phyloP scores from a whole-genome alignment of 169 alveolate genomes.

The Plasmodium vivax region DNA sequence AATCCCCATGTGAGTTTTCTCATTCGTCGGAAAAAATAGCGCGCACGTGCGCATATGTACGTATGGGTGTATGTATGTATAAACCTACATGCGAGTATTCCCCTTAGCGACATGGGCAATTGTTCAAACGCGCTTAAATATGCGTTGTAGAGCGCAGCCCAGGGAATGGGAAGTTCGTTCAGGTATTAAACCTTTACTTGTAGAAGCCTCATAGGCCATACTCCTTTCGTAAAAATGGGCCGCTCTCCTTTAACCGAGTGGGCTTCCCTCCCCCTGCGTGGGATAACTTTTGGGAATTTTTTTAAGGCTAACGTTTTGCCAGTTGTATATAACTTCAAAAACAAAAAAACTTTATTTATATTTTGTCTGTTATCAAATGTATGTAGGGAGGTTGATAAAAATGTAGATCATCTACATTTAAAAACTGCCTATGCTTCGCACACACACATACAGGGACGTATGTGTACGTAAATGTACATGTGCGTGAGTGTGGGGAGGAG shows the following conservation, averaged over 20 bases:
- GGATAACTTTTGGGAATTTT: background rate
- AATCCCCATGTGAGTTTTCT: background rate
- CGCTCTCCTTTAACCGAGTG: background rate
- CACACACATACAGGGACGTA: background rate
- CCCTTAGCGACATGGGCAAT: background rate
- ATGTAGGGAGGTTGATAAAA: conserved; percentile 6
- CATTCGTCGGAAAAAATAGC: background rate
- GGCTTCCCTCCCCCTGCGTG: background rate
- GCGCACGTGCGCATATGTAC: background rate
- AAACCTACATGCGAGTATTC: background rate
- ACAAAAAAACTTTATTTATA: conserved; percentile 12
- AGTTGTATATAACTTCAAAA: conserved; percentile 18
- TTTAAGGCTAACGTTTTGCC: background rate
- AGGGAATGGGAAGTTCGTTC: background rate
- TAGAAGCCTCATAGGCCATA: background rate
- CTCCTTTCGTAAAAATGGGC: background rate
- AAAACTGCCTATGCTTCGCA: background rate
- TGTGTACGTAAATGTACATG: background rate
- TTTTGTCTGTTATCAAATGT: conserved; percentile 23
- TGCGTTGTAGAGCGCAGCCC: background rate
- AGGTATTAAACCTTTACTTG: background rate
- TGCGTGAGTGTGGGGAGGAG: background rate
- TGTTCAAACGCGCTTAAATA: background rate
- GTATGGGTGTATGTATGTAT: background rate
- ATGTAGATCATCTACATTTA: conserved; percentile 44